Percentiles rank a stretch among this genome's conserved stretches.
These are phyloP conservation scores for Leonotis leonurus DNA, from an alignment of 257 asterid species.

Conservation along the genomic window DNA sequence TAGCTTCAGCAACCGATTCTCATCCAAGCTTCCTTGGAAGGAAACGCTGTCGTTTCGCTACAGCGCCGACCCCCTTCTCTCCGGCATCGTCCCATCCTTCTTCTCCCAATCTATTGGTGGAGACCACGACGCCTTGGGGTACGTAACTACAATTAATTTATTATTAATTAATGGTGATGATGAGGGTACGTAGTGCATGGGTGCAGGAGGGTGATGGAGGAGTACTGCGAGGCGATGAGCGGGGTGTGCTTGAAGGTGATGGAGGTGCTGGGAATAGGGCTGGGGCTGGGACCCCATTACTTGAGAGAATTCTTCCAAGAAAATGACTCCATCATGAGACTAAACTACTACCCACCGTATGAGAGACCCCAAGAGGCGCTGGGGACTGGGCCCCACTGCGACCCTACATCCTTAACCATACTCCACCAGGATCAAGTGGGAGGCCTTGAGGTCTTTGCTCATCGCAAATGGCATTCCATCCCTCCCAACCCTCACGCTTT, in stretches of 20 bases:
- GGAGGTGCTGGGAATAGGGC: slow-evolving; percentile 63
- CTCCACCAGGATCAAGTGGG: slow-evolving; percentile 76
- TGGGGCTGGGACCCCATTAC: slow-evolving; percentile 44
- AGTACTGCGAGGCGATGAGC: slow-evolving; percentile 66
- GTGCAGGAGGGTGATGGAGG: slow-evolving; percentile 44
- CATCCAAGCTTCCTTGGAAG: slow-evolving; percentile 83
- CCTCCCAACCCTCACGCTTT: slow-evolving; percentile 58
- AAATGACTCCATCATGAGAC: slow-evolving; percentile 70
- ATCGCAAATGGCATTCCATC: slow-evolving; percentile 59
- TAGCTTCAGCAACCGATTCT: slow-evolving; percentile 64
- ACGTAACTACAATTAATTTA: neutral
- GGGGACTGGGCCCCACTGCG: slow-evolving; percentile 90
- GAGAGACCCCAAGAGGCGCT: slow-evolving; percentile 51
- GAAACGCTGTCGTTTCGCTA: slow-evolving; percentile 62
- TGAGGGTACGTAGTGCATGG: no score
- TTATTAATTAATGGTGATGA: no score
- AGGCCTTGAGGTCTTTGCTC: slow-evolving; percentile 62
- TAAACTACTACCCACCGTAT: slow-evolving; percentile 66
- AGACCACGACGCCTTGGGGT: slow-evolving; percentile 53
- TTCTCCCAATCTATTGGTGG: slow-evolving; percentile 44
- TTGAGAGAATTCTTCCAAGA: slow-evolving; percentile 56
- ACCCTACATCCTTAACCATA: slow-evolving; percentile 64
- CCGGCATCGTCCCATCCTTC: slow-evolving; percentile 26
- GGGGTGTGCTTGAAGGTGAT: slow-evolving; percentile 39
- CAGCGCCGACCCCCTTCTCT: slow-evolving; percentile 24